phyloP scores from a whole-genome alignment of 2,329 filamentous ascomycete genomes.

The Venturia carpophila region DNA sequence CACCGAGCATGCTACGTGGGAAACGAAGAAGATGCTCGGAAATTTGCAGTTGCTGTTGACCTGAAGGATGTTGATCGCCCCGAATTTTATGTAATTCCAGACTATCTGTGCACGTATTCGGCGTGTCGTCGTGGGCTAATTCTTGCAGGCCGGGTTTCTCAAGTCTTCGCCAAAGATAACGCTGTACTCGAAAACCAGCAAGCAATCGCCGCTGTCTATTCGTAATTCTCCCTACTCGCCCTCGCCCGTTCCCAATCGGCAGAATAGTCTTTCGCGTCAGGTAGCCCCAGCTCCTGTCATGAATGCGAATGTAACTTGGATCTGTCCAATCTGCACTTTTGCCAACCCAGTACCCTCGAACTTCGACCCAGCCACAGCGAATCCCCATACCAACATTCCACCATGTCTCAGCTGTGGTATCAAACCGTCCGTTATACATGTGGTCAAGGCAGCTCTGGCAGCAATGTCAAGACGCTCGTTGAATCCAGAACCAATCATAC shows the following conservation, averaged over 20 bases:
- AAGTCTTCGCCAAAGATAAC: conserved; percentile 95
- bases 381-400: conserved; percentile 68
- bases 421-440: conserved; percentile 72
- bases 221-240: conserved; percentile 43
- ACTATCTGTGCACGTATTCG: conserved; percentile 15
- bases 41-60: conserved; percentile 75
- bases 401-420: conserved; percentile 92
- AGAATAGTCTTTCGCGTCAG: conserved; percentile 30
- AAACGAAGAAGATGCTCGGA: conserved; percentile 66
- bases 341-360: conserved; percentile 89
- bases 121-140: conserved; percentile 19
- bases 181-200: conserved; percentile 71
- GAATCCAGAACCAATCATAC: conserved; percentile 20
- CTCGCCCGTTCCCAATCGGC: conserved; percentile 30
- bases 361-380: conserved; percentile 79
- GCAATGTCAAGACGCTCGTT: conserved; percentile 39
- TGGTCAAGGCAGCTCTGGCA: conserved; percentile 79
- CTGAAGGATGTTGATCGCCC: conserved; percentile 84
- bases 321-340: conserved; percentile 92
- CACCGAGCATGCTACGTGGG: conserved; percentile 95
- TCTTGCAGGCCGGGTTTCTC: conserved; percentile 68
- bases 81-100: conserved; percentile 68
- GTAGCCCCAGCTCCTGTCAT: conserved; percentile 39
- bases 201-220: conserved; percentile 53
- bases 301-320: conserved; percentile 68